Base-by-base conservation (phyloP, 106 monocot species). In the Allium sativum region DNA sequence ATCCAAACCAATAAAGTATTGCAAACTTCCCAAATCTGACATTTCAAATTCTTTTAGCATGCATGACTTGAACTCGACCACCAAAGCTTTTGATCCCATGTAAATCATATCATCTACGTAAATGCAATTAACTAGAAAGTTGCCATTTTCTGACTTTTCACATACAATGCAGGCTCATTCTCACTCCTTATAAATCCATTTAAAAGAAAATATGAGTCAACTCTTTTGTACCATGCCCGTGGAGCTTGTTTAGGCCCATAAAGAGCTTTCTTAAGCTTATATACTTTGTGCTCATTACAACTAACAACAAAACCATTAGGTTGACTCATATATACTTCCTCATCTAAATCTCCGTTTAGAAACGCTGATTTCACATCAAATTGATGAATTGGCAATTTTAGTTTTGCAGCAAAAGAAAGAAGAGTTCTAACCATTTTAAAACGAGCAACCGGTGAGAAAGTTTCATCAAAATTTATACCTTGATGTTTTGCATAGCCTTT, bases 71-170 rank as follows among this genome's bases (percentile, higher is more conserved):
- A 67, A 67, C 1, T 55, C 44, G 19, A 13, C 5, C 0, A 56
- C 18, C 3, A 67, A 15, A 15, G 50, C 31, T 6, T 15, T 1
- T 1, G 48, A 40, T 15, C 56, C 48, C 7, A 40, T 48, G 14
- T 57, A 65, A 4, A 73, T 73, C 19, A 73, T 40, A 15, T 59
- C 73, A 58, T 66, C 66, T 9, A 73, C 51, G 43, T 73, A 73
- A 50, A 73, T 31, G 59, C 43, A 67, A 0, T 61, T 48, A 40
- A 67, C 40, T 8, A 65, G 13, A 11, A 64, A 19, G 12, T 48
- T 13, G 10, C 4, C 12, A 21, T 1, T 44, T 55, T 44, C 44
- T 18, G 11, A 10, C 55, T 54, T 40, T 66, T 66, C 17, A 54
- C 41, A 52, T 52, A 65, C 4, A 64, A 13, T 11, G 48, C 18